These are phyloP conservation scores for Phyllosticta citrichinensis DNA, from an alignment of 2,329 filamentous ascomycete genomes.

Conservation along the genomic window DNA sequence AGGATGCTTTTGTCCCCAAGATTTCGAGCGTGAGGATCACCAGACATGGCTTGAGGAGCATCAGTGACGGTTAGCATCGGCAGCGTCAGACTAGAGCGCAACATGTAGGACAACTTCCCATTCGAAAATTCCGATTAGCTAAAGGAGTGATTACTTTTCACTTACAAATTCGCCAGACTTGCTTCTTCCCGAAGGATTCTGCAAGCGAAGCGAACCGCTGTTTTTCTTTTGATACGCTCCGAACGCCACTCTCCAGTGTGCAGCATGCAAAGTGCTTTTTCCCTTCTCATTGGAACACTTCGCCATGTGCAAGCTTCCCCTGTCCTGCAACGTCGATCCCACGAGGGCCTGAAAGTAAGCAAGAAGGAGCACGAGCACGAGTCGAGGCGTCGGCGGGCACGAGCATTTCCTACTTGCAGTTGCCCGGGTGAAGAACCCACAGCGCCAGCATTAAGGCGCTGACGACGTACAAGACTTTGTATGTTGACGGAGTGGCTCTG, in stretches of 20 bases:
- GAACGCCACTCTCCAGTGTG: neutral
- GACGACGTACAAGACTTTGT: neutral
- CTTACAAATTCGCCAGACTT: neutral
- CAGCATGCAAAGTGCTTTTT: neutral
- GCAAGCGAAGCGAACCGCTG: neutral
- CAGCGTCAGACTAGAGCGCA: neutral
- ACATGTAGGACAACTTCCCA: neutral
- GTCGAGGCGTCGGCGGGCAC: neutral
- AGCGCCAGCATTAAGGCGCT: neutral
- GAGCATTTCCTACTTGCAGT: neutral
- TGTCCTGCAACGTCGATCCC: neutral
- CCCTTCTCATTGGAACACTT: neutral
- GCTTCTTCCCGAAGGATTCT: neutral
- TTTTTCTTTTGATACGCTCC: neutral
- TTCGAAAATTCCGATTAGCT: neutral
- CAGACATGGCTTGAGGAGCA: neutral
- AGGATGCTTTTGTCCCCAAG: neutral
- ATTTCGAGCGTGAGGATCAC: neutral
- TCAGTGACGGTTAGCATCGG: neutral
- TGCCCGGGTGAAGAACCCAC: constrained; percentile 5
- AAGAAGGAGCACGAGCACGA: neutral
- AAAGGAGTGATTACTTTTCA: neutral
- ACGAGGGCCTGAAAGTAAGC: neutral
- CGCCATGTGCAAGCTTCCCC: neutral
- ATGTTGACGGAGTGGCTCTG: neutral